Base-by-base conservation (phyloP, 2,329 filamentous ascomycete species). In the Fusarium chlamydosporum region DNA sequence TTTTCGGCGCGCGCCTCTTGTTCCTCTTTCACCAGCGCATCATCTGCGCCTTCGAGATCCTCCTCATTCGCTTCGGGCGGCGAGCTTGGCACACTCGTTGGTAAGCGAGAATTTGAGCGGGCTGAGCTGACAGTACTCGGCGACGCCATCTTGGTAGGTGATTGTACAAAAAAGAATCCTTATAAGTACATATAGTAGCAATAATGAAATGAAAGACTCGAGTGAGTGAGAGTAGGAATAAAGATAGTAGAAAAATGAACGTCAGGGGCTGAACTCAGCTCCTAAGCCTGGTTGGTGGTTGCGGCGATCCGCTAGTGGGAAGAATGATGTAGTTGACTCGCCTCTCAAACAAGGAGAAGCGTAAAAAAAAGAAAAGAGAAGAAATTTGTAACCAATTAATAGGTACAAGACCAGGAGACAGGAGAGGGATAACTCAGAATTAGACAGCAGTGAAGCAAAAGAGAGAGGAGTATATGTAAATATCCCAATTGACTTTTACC, bases 81-180 rank as follows among this genome's bases (percentile, higher is more conserved):
- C 0, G 81, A 82, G 7, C 79, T 82, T 0, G 80, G 77, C 0
- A 77, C 76, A 9, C 78, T 82, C 0, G 78, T 80, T 3, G 78
- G 73, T 0, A 77, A 52, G 5, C 71, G 64, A 1, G 75, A 75
- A 4, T 74, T 67, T 1, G 77, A 79, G 15, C 75, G 61, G 1
- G 72, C 60, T 2, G 79, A 80, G 23, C 77, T 76, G 4, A 41
- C 50, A 2, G 55, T 67, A 27, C 78, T 78, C 0, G 74, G 69
- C 1, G 79, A 76, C 11, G 72, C 72, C 79, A 80, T 81, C 2
- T 11, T 43, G 16, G 13, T 6, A 20, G 4, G n/a, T 7, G n/a
- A 10, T 4, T 23, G 18, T 16, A 33, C 37, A 18, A 23, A 26
- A 11, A 1, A 37, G 2, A 23, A 23, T 15, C 10, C 50, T 29